Evolutionary conservation across 345 rosid genomes (phyloP).

Genomic region (Psidium guajava): DNA sequence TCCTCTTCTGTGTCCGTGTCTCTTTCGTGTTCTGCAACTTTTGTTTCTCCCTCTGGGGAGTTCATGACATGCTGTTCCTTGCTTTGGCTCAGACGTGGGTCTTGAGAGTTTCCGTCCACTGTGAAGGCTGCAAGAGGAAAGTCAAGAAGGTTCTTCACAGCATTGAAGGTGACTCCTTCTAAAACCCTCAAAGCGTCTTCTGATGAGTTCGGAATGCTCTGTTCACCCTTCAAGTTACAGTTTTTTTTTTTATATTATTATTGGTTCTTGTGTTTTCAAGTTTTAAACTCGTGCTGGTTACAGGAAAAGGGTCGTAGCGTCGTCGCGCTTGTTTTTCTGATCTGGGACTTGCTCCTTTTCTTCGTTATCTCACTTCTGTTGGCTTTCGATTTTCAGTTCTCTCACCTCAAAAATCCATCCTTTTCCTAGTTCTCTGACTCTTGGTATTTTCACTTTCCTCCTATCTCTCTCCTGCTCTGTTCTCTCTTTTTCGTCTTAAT

Average conservation of each 20-base stretch:
- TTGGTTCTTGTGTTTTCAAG: background rate
- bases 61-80: background rate
- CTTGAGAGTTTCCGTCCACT: conserved; percentile 69
- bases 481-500: background rate
- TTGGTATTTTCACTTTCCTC: background rate
- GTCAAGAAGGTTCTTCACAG: conserved; percentile 55
- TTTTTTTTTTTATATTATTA: background rate
- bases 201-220: background rate
- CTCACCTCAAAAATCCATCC: background rate
- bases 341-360: background rate
- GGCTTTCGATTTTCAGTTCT: background rate
- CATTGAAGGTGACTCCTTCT: conserved; percentile 39
- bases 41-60: background rate
- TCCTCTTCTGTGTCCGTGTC: background rate
- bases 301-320: background rate
- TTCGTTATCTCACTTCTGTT: background rate
- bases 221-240: background rate
- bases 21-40: background rate
- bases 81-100: conserved; percentile 30
- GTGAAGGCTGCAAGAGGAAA: conserved; percentile 80
- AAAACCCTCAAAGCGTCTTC: background rate
- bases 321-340: background rate
- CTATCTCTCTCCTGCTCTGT: background rate
- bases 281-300: background rate
- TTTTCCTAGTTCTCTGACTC: background rate